A percentile compares a stretch with the other conserved stretches of the same genome.
Evolutionary conservation across 768 basidiomycete genomes (phyloP).

Genomic region (Sporobolomyces phaffii): DNA sequence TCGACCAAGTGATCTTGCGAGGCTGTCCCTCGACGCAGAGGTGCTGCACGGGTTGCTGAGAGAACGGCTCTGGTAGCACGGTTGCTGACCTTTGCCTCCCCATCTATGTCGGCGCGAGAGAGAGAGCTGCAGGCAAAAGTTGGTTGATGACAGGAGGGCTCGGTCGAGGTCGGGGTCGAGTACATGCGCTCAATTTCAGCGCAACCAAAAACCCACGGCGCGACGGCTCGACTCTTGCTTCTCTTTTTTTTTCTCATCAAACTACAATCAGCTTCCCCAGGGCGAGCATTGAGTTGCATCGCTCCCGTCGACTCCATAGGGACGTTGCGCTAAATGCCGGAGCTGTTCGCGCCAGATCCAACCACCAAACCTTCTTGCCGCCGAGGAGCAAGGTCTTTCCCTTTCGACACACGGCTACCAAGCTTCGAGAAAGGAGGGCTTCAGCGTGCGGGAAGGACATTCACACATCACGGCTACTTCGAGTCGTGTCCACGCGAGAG

Average conservation of each 20-base stretch:
- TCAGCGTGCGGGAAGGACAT: constrained; percentile 31
- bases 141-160: not conserved
- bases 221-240: not conserved
- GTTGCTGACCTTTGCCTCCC: not conserved
- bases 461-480: not conserved
- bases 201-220: no score
- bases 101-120: not conserved
- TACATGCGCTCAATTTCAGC: not conserved
- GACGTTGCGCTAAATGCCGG: constrained; percentile 28
- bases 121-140: no score
- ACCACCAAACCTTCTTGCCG: not conserved
- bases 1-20: not conserved
- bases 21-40: constrained; percentile 21
- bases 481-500: no score
- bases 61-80: constrained; percentile 1
- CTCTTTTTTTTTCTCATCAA: constrained; percentile 6
- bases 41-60: constrained; percentile 16
- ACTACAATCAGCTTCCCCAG: constrained; percentile 6
- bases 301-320: not conserved
- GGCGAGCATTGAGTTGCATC: constrained; percentile 31
- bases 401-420: not conserved
- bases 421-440: constrained; percentile 20
- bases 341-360: constrained; percentile 20
- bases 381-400: constrained; percentile 15
- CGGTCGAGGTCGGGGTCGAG: not conserved